Evolutionary conservation across 2,329 filamentous ascomycete species (phyloP), one percentile per base, ranked within the genome.

Genomic region (Chalara sp.): DNA sequence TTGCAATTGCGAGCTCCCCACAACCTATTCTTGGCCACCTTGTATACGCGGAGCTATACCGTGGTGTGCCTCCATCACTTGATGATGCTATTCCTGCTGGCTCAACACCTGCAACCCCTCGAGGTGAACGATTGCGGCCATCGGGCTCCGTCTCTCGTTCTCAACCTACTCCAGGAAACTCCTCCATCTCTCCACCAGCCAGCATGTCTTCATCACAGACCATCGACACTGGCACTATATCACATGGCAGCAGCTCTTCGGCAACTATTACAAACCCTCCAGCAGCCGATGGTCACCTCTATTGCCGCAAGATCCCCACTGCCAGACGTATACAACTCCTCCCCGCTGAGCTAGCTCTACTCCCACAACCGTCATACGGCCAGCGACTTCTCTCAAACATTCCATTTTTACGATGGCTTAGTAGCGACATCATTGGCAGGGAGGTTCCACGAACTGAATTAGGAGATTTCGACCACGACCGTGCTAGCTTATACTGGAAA

Each of bases 401-500:
- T 40, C 86, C 86, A 2, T 75, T 89, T 54, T 69, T 89, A 54
- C 79, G 78, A 59, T 89, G 84, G 81, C 85, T 90, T 63, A 83
- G 81, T 44, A 82, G 72, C 5, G 70, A 76, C 60, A 81, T 91
- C 67, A 90, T 92, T 61, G 87, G 87, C 5, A 83, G 82, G 63
- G 78, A 86, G 64, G 81, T 92, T 39, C 88, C 88, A 6, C 76
- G 85, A 41, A 84, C 77, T 48, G 86, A 89, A 48, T 74, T 78
- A 42, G 88, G 87, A 51, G 82, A 81, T 41, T 91, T 96, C 60
- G 91, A 96, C 67, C 87, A 83, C 74, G 79, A 80, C 41, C 71
- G 71, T 44, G 82, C 82, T 8, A 84, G 80, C 53, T 67, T 85
- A 54, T 86, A 85, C 69, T 86, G 82, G 82, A 80, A 79, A 66